These are phyloP conservation scores for Periconia sp. DNA, from an alignment of 2,329 filamentous ascomycete species.

Conservation along the genomic window DNA sequence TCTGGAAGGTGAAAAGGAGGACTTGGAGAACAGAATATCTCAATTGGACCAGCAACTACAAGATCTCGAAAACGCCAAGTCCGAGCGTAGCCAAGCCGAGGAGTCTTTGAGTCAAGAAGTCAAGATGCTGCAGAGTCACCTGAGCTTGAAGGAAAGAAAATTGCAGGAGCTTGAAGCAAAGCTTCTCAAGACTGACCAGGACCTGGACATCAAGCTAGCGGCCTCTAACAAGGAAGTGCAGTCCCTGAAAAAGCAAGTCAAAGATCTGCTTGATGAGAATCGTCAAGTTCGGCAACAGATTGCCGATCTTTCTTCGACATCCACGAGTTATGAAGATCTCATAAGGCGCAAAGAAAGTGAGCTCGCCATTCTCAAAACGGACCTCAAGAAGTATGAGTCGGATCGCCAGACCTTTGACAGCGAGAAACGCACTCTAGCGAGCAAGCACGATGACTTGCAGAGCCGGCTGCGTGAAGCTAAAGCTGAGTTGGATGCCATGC, in stretches of 20 bases:
- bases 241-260: slow-evolving; percentile 70
- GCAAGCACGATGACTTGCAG: slow-evolving; percentile 78
- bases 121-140: slow-evolving; percentile 87
- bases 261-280: slow-evolving; percentile 78
- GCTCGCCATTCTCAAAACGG: slow-evolving; percentile 77
- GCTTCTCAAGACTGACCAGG: slow-evolving; percentile 81
- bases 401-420: slow-evolving; percentile 78
- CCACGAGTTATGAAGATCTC: slow-evolving; percentile 92
- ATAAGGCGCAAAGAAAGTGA: slow-evolving; percentile 94
- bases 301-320: slow-evolving; percentile 82
- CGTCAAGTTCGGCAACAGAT: slow-evolving; percentile 81
- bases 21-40: slow-evolving; percentile 66
- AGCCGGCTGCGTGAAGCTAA: slow-evolving; percentile 79
- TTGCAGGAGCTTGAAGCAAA: slow-evolving; percentile 83
- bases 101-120: slow-evolving; percentile 78
- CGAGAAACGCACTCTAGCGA: slow-evolving; percentile 70
- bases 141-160: slow-evolving; percentile 87
- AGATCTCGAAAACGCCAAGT: slow-evolving; percentile 69
- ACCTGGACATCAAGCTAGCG: slow-evolving; percentile 82
- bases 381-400: slow-evolving; percentile 79
- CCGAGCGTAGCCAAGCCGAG: slow-evolving; percentile 75
- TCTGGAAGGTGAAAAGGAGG: slow-evolving; percentile 82
- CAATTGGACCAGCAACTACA: slow-evolving; percentile 71
- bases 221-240: slow-evolving; percentile 79
- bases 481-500: slow-evolving; percentile 84